Base-by-base conservation (phyloP, 768 basidiomycete genomes). In the Xerocomellus dryophilus region DNA sequence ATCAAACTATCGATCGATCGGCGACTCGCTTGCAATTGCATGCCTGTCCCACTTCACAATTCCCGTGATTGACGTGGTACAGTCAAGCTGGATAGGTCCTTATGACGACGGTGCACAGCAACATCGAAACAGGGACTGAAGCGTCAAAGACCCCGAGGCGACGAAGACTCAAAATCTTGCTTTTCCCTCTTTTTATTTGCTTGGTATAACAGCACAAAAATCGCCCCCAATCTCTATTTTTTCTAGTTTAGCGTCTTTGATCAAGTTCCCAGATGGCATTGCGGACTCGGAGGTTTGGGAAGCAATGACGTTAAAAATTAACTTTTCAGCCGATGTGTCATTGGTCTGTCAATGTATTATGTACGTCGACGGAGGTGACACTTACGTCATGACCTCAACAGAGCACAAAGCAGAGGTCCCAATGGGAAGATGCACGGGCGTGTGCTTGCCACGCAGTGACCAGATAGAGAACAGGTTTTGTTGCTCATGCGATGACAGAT, bases 401-500 rank as follows among this genome's bases (percentile, higher is more conserved):
- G 11, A 32, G 46, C 20, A 48, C 56, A 43, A 43, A 47, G 42
- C 43, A 14, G 14, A 25, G 3, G 35, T 18, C 27, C 2, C 20
- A 18, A 20, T 21, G 45, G 48, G 49, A 50, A 15, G 39, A 31
- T 21, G n/a, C n/a, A n/a, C n/a, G 3, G 15, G 15, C 35, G 21
- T 49, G 46, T 40, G 20, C 38, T 34, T 5, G 12, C 34, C 40
- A 18, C 17, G 4, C 32, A 34, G 17, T n/a, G 42, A 51, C 32
- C 38, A 36, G 25, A 53, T 11, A 38, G 43, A 47, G 29, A 39
- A 47, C 15, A 54, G 25, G 5, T 52, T 59, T 57, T 51, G 43
- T 56, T 59, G 18, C n/a, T 45, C 39, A 23, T 54, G 65, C 32
- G 18, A 29, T 67, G 53, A 59, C 51, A 64, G 70, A 70, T 70